Conservation (phyloP, 371 early-diverging fungal genomes). For the Haplosporangium sp. region DNA sequence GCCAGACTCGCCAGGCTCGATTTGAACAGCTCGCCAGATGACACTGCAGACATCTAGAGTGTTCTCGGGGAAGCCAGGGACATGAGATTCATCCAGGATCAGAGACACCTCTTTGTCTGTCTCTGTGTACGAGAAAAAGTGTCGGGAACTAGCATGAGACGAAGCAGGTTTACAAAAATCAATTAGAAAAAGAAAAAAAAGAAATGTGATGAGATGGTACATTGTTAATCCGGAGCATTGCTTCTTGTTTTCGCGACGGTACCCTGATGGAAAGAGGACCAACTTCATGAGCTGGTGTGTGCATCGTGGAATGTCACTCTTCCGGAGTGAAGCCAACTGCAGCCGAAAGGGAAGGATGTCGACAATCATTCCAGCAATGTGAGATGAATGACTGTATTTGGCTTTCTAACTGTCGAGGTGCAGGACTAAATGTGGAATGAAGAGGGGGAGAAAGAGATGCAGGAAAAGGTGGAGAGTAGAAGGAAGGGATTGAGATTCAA, state of each 20-base stretch:
- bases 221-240: not conserved
- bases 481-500: too few species aligned
- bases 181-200: not conserved
- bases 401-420: too few species aligned
- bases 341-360: conserved; percentile 53
- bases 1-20: conserved; percentile 52
- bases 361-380: conserved; percentile 31
- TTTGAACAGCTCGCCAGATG: conserved; percentile 51
- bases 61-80: conserved; percentile 37
- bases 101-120: conserved; percentile 51
- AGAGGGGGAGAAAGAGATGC: too few species aligned
- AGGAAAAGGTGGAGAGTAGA: too few species aligned
- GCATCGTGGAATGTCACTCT: conserved; percentile 50
- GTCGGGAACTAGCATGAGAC: conserved; percentile 29
- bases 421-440: not conserved
- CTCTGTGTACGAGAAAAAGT: conserved; percentile 54
- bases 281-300: conserved; percentile 55
- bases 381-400: not conserved
- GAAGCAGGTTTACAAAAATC: not conserved
- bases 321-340: conserved; percentile 43
- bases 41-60: conserved; percentile 38
- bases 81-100: conserved; percentile 43
- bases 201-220: not conserved
- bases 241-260: too few species aligned
- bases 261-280: conserved; percentile 49